phyloP scores from a whole-genome alignment of 164 flowering plant species.

The Piper longum region DNA sequence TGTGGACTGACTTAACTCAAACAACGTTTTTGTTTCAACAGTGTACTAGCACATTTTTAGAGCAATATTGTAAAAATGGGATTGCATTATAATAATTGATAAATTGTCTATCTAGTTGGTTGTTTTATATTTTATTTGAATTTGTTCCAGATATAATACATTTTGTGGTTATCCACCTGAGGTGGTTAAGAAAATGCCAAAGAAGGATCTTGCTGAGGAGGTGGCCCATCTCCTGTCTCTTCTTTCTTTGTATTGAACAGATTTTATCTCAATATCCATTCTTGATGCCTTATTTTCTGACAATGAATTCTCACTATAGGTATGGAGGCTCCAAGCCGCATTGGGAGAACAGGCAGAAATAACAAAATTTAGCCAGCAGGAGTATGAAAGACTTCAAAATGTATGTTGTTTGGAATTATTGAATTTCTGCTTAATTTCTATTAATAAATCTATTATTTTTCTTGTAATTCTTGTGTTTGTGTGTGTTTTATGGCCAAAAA shows the following conservation, averaged over 20 bases:
- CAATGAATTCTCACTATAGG: conserved; percentile 14
- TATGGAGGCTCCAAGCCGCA: conserved; percentile 68
- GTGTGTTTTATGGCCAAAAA: too few species aligned
- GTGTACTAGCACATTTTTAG: too few species aligned
- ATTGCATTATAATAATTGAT: too few species aligned
- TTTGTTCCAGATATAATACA: conserved; percentile 41
- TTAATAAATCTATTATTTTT: too few species aligned
- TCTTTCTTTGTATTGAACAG: not conserved
- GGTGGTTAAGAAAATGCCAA: conserved; percentile 64
- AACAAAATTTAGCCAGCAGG: conserved; percentile 81
- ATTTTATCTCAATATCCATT: too few species aligned
- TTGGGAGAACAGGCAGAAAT: conserved; percentile 88
- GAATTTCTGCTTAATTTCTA: too few species aligned
- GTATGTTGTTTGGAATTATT: conserved; percentile 17
- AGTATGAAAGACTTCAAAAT: conserved; percentile 79
- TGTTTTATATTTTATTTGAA: not conserved
- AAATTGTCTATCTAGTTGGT: too few species aligned
- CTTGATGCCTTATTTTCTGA: too few species aligned
- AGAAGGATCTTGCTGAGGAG: conserved; percentile 72
- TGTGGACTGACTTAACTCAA: too few species aligned
- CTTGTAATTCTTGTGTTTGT: too few species aligned
- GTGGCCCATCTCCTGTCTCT: conserved; percentile 9
- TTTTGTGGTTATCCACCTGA: conserved; percentile 56
- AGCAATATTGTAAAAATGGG: too few species aligned
- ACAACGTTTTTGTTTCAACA: too few species aligned